Percentiles rank a stretch among this genome's conserved stretches.
Conservation (phyloP, 805 yeast species). For the Teunomyces cretensis region DNA sequence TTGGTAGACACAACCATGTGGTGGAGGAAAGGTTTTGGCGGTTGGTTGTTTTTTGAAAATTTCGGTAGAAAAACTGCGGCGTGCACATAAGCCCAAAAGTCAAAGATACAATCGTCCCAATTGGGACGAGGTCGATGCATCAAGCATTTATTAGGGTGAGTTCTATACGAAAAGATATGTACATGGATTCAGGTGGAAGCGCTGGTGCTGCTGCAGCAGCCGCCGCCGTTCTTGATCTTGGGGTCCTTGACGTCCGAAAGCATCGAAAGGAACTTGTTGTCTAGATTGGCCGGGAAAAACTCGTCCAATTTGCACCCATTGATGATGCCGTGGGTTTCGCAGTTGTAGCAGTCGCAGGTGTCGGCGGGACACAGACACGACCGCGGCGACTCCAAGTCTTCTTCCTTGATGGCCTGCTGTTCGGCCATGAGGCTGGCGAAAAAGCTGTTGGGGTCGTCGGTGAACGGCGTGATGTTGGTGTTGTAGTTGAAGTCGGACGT, state of each 20-base stretch:
- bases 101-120: background rate
- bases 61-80: background rate
- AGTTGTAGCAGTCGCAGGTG: conserved; percentile 39
- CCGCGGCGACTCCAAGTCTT: conserved; percentile 6
- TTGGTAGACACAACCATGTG: background rate
- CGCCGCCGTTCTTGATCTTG: background rate
- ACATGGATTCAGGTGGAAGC: too few relatives aligned
- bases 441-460: background rate
- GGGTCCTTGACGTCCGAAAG: background rate
- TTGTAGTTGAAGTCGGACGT: conserved; percentile 5
- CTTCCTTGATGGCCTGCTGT: conserved; percentile 1
- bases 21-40: background rate
- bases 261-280: background rate
- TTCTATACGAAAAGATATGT: too few relatives aligned
- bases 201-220: background rate
- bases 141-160: too few relatives aligned
- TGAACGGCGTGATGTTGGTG: background rate
- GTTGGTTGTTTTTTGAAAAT: conserved; percentile 2
- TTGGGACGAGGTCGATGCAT: background rate
- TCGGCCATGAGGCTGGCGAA: conserved; percentile 4
- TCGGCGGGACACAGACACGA: conserved; percentile 28
- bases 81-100: background rate
- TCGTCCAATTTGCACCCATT: conserved; percentile 43
- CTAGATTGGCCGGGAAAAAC: conserved; percentile 16
- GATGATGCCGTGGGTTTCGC: conserved; percentile 47